Evolutionary conservation across 139 green algal species (phyloP), one percentile per base, ranked within the genome.

Genomic region (Axilococcus clingmanii): DNA sequence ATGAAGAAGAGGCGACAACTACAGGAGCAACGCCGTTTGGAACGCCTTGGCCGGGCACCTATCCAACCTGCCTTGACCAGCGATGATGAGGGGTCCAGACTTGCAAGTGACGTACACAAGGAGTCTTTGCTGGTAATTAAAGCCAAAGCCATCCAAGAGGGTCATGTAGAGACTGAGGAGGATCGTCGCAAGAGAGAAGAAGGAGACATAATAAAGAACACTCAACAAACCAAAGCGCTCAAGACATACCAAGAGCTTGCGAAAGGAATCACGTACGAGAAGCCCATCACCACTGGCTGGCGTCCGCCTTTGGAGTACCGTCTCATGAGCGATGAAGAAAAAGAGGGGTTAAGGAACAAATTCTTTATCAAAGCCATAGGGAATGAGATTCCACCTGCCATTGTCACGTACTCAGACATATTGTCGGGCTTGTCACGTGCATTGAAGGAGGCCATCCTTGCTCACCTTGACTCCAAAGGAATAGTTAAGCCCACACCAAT

Each of bases 401-500:
- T 95, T 35, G 64, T 82, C 16, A 76, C 49, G 38, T 97, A 97
- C 43, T 37, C 57, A 41, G 69, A 74, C 36, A 89, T 93, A 66
- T n/a, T n/a, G n/a, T n/a, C n/a, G n/a, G n/a, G n/a, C n/a, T n/a
- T n/a, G n/a, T n/a, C n/a, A n/a, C n/a, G n/a, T n/a, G 69, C 76
- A 51, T 58, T 83, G 20, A 79, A 79, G 0, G 61, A 64, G 6
- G 48, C 76, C 4, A 73, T 94, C 8, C 59, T 92, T 52, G 54
- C 67, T 30, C 70, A 84, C 38, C 73, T 98, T 43, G 68, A 77
- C 41, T 37, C 22, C 30, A 86, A 88, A 52, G 79, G 82, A 44
- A 98, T 98, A 65, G 72, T 68, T 44, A 77, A 78, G 57, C 88
- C 88, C 25, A 94, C 89, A 0, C 84, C 89, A 45, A 96, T 97